Conservation (phyloP, 1,284 basidiomycete species). For the Vanrija humicola region DNA sequence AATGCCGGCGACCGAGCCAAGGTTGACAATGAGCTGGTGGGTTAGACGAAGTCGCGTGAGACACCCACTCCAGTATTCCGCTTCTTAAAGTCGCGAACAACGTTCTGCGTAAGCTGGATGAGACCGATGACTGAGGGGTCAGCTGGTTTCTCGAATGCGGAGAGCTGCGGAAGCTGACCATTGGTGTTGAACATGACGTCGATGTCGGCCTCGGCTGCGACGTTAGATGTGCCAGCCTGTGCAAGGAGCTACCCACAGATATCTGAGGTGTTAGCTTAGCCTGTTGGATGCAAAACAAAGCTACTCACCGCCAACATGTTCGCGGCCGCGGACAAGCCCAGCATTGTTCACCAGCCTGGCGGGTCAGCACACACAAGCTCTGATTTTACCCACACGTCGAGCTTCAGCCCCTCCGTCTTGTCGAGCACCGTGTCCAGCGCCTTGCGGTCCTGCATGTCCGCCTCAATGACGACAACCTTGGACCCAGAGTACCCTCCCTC, state of each 20-base stretch:
- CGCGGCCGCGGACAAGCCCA: constrained; percentile 46
- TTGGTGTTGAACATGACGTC: constrained; percentile 85
- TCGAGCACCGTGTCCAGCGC: constrained; percentile 25
- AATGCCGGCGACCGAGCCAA: constrained; percentile 87
- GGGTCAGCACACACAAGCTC: not conserved
- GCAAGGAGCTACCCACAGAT: constrained; percentile 20
- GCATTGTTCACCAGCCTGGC: constrained; percentile 49
- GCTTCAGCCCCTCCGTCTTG: constrained; percentile 30
- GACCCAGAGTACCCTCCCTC: constrained; percentile 22
- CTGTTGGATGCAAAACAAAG: too few species aligned
- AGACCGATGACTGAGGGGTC: constrained; percentile 33
- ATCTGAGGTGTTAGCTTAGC: constrained; percentile 18
- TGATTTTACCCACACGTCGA: constrained; percentile 38
- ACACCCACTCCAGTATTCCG: constrained; percentile 64
- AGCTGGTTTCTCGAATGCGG: too few species aligned
- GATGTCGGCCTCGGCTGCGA: constrained; percentile 37
- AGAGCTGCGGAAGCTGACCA: too few species aligned
- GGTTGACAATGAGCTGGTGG: constrained; percentile 76
- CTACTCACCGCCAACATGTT: constrained; percentile 45
- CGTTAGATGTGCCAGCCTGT: not conserved
- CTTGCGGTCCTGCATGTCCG: constrained; percentile 37
- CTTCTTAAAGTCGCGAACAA: constrained; percentile 74
- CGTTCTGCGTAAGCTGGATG: constrained; percentile 43
- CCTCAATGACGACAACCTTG: constrained; percentile 35
- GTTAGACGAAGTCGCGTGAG: too few species aligned